phyloP scores from a whole-genome alignment of 768 basidiomycete species.

The Tricholoma matsutake region DNA sequence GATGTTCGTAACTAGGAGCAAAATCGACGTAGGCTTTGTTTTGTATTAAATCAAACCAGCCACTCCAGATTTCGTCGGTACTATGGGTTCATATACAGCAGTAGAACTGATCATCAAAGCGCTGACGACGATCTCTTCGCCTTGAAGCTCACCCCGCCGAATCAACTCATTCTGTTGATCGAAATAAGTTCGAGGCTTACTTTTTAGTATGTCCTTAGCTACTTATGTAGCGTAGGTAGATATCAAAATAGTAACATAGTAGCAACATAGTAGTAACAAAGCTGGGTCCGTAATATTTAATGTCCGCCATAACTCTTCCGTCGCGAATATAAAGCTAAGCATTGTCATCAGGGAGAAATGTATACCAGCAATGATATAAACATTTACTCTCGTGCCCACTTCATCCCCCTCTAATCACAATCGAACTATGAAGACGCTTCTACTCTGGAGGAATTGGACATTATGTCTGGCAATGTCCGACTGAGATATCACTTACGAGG shows the following conservation, averaged over 20 bases:
- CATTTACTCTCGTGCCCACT: slow-evolving; percentile 51
- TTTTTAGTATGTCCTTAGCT: no score
- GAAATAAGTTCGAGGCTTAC: no score
- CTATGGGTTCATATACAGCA: neutral
- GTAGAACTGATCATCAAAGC: slow-evolving; percentile 52
- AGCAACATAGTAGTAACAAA: no score
- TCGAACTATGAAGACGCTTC: no score
- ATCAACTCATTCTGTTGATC: slow-evolving; percentile 59
- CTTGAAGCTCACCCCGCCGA: slow-evolving; percentile 38
- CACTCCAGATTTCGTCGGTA: neutral
- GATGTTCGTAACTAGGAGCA: slow-evolving; percentile 55
- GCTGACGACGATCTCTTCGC: slow-evolving; percentile 50
- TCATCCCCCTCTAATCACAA: no score
- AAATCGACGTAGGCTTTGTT: slow-evolving; percentile 59
- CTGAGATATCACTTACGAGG: no score
- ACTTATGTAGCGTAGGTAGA: no score
- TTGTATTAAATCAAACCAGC: slow-evolving; percentile 59
- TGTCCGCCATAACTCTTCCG: slow-evolving; percentile 71
- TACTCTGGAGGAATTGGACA: no score
- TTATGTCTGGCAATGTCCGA: no score
- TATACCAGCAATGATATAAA: neutral
- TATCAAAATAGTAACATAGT: no score
- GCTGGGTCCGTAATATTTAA: slow-evolving; percentile 59
- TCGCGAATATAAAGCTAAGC: slow-evolving; percentile 58
- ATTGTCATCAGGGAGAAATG: neutral